These are phyloP conservation scores for Beauveria scarabaeidicola DNA, from an alignment of 2,329 filamentous ascomycete genomes.

Conservation along the genomic window DNA sequence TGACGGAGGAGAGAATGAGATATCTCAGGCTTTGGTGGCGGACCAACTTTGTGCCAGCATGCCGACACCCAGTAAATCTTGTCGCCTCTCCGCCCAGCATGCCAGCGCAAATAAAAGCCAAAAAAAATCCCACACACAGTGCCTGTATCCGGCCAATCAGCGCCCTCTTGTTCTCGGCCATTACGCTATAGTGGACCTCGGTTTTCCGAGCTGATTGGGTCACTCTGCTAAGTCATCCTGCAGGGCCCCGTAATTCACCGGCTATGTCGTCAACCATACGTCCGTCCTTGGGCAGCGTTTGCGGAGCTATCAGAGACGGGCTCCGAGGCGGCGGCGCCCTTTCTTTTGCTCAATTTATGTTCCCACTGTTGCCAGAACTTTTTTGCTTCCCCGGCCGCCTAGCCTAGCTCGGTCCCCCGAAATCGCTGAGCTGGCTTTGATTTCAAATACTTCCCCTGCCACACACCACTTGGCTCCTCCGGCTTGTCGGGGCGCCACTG, in stretches of 20 bases:
- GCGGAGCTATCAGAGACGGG: constrained; percentile 4
- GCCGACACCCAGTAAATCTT: background rate
- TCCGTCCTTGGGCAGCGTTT: background rate
- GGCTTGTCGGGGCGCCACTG: background rate
- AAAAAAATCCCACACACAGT: background rate
- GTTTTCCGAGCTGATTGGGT: constrained; percentile 11
- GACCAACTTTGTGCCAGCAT: background rate
- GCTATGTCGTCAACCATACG: constrained; percentile 9
- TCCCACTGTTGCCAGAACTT: background rate
- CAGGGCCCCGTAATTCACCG: background rate
- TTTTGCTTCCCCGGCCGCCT: background rate
- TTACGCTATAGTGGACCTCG: constrained; percentile 13
- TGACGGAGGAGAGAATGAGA: background rate
- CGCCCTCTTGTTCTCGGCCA: constrained; percentile 15
- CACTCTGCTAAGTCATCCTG: background rate
- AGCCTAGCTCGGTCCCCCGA: constrained; percentile 1
- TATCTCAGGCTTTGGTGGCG: constrained; percentile 3
- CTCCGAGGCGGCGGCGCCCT: background rate
- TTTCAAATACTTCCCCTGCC: constrained; percentile 5
- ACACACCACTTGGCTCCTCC: background rate
- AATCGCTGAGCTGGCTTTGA: constrained; percentile 3
- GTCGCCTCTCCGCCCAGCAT: background rate
- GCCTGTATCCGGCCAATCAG: constrained; percentile 22
- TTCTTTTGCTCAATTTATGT: background rate
- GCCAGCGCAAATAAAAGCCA: constrained; percentile 10